Evolutionary conservation across 495 filamentous ascomycete species (phyloP), one percentile per base, ranked within the genome.

Genomic region (Neurospora discreta): DNA sequence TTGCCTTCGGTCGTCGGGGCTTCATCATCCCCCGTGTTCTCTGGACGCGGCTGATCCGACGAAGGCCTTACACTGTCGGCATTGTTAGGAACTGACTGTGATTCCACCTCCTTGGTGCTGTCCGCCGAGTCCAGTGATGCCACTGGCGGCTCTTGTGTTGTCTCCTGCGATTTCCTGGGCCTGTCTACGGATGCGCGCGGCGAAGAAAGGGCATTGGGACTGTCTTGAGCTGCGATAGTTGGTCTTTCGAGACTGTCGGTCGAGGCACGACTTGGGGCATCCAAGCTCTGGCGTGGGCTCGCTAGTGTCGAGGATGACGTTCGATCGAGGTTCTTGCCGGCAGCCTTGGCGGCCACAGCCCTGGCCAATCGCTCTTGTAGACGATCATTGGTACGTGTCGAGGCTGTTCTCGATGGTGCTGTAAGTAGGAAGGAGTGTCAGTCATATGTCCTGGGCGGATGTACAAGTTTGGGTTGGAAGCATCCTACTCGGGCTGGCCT

Each of bases 341-440:
- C 71, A 20, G 75, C 44, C 71, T 83, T 88, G 33, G 81, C 86
- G 65, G 84, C 88, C 71, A 84, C 82, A 74, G 84, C 86, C 74
- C 82, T 87, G 72, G 93, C 94, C 7, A 98, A 84, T 39, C 93
- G 89, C 81, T 97, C 94, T 79, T 97, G 94, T 43, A 98, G 85
- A 15, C 92, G 87, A 73, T 93, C 91, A 84, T 90, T 94, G 70
- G 87, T 77, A 71, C 84, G 81, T 70, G 80, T 84, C 9, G 89
- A 91, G 30, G 87, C 77, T 40, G 86, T 83, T 83, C 84, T 75
- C 8, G 85, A 84, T 30, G 81, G 76, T 44, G 68, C 81, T 85
- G 73, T 65, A 60, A 42, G 52, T 43, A 71, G 73, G 33, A 52
- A 71, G 39, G 10, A 41, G 38, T 73, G 74, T 76, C 74, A 77